Conservation (phyloP, 2,329 filamentous ascomycete genomes). For the Pseudopyricularia javanii region DNA sequence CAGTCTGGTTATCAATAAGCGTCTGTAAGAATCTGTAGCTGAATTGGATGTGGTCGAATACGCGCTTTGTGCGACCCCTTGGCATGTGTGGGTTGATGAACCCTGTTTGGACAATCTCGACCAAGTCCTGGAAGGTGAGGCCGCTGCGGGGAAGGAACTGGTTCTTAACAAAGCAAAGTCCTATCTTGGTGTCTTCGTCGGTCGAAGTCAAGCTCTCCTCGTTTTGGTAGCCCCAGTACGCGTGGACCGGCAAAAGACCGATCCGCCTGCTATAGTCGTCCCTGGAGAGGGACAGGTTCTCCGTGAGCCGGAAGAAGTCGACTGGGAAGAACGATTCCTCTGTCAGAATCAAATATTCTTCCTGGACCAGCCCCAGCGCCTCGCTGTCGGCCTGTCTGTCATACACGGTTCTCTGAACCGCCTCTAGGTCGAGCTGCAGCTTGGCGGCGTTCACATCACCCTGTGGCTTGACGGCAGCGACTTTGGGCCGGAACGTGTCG, state of each 20-base stretch:
- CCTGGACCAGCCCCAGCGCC: neutral
- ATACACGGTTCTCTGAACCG: neutral
- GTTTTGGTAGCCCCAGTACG: neutral
- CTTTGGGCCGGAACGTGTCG: neutral
- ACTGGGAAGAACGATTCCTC: neutral
- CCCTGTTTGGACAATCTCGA: neutral
- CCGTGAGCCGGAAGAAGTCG: neutral
- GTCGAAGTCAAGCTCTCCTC: neutral
- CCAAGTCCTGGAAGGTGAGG: neutral
- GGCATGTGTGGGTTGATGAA: neutral
- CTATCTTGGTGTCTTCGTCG: neutral
- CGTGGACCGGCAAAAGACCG: neutral
- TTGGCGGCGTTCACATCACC: neutral
- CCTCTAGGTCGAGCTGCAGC: neutral
- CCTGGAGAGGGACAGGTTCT: neutral
- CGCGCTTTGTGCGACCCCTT: neutral
- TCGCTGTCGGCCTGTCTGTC: neutral
- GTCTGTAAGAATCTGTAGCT: neutral
- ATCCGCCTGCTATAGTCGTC: neutral
- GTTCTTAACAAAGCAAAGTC: neutral
- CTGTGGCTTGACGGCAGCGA: neutral
- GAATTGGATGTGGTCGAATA: neutral
- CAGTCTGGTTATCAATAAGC: neutral
- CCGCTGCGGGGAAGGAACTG: slow-evolving; percentile 1
- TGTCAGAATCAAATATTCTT: neutral